phyloP scores from a whole-genome alignment of 2,329 filamentous ascomycete species.

The Colletotrichum somersetense region DNA sequence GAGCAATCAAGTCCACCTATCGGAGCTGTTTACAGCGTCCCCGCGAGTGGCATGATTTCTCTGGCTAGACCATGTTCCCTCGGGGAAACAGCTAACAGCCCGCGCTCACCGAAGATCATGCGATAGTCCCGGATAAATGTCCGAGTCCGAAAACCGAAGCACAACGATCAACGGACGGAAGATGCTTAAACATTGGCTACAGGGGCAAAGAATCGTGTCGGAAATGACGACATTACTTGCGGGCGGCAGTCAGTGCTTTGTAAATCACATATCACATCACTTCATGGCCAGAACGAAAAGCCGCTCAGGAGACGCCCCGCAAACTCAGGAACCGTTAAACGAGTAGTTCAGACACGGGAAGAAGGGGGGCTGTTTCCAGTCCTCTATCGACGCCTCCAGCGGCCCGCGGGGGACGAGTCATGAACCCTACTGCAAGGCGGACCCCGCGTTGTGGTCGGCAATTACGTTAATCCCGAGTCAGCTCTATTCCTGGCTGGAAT shows the following conservation, averaged over 20 bases:
- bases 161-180: slow-evolving; percentile 14
- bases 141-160: neutral
- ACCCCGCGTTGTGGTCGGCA: neutral
- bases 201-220: too few relatives aligned
- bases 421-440: neutral
- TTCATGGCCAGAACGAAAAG: neutral
- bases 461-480: slow-evolving; percentile 7
- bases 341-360: slow-evolving; percentile 6
- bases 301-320: slow-evolving; percentile 2
- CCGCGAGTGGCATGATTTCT: neutral
- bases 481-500: neutral
- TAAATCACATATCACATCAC: too few relatives aligned
- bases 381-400: neutral
- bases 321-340: neutral
- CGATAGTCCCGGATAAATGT: too few relatives aligned
- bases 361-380: neutral
- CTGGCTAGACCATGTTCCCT: slow-evolving; percentile 4
- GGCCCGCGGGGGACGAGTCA: too few relatives aligned
- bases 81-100: neutral
- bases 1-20: neutral
- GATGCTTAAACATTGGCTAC: too few relatives aligned
- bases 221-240: too few relatives aligned
- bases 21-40: neutral
- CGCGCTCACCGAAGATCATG: too few relatives aligned
- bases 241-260: too few relatives aligned